Conservation (phyloP, 2,329 filamentous ascomycete species). For the Trichophyton mentagrophytes region DNA sequence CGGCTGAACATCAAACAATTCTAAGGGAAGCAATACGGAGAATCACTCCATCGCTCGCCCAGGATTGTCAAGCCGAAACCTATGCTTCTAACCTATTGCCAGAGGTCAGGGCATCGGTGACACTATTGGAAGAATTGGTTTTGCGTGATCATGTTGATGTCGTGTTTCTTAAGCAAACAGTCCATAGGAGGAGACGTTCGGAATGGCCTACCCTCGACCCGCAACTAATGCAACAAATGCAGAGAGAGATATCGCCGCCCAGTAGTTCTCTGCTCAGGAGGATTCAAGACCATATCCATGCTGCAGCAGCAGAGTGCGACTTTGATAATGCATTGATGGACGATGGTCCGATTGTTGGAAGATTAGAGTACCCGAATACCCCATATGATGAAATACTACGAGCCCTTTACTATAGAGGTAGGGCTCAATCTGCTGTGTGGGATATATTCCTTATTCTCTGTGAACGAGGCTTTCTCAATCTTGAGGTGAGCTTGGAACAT, state of each 20-base stretch:
- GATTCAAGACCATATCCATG: not conserved
- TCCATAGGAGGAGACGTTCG: not conserved
- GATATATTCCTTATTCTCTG: slow-evolving; percentile 3
- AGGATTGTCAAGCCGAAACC: not conserved
- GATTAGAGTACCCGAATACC: not conserved
- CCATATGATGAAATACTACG: not conserved
- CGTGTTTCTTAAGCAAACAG: not conserved
- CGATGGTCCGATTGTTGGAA: not conserved
- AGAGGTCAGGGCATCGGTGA: not conserved
- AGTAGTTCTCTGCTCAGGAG: not conserved
- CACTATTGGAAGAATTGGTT: not conserved
- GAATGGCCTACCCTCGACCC: not conserved
- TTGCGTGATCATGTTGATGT: slow-evolving; percentile 1
- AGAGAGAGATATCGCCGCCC: not conserved
- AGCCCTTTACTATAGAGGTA: slow-evolving; percentile 1
- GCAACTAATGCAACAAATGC: not conserved
- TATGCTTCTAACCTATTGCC: not conserved
- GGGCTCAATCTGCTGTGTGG: not conserved
- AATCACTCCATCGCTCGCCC: not conserved
- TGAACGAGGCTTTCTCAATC: slow-evolving; percentile 1
- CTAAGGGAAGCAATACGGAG: not conserved
- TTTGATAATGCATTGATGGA: not conserved
- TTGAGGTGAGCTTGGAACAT: not conserved
- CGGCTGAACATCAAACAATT: not conserved
- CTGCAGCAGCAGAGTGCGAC: not conserved